phyloP scores from a whole-genome alignment of 495 filamentous ascomycete species.

The Tetracladium marchalianum region DNA sequence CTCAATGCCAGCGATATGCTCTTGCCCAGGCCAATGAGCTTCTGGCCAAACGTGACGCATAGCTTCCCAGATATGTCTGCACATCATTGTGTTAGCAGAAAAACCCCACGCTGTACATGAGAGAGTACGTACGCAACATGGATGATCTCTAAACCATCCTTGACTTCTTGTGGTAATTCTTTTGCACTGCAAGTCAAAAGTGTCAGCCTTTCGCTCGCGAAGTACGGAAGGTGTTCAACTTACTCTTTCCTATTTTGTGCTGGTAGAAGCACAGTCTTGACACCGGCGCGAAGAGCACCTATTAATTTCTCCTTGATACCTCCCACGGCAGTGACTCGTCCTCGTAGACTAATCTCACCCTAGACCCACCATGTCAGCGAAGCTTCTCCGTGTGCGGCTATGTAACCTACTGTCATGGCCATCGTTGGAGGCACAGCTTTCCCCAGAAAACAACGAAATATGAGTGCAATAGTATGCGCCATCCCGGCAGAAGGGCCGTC shows the following conservation, averaged over 20 bases:
- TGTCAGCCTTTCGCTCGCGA: background rate
- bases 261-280: constrained; percentile 88
- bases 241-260: constrained; percentile 80
- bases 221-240: background rate
- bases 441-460: constrained; percentile 83
- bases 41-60: constrained; percentile 79
- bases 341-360: constrained; percentile 84
- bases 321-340: constrained; percentile 77
- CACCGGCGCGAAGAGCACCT: constrained; percentile 83
- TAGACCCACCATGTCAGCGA: constrained; percentile 15
- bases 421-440: constrained; percentile 84
- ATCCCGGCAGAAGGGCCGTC: constrained; percentile 68
- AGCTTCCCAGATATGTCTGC: constrained; percentile 81
- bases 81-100: constrained; percentile 6
- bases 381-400: background rate
- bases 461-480: constrained; percentile 85
- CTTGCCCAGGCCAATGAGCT: constrained; percentile 65
- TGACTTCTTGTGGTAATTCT: constrained; percentile 87
- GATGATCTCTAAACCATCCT: constrained; percentile 76
- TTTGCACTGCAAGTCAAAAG: constrained; percentile 36
- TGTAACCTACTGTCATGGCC: constrained; percentile 65
- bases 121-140: constrained; percentile 63
- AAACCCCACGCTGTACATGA: constrained; percentile 2
- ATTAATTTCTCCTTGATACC: constrained; percentile 99
- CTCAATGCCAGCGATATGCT: constrained; percentile 49